Conservation (phyloP, 2,329 filamentous ascomycete genomes). For the Pseudogymnoascus sp. region DNA sequence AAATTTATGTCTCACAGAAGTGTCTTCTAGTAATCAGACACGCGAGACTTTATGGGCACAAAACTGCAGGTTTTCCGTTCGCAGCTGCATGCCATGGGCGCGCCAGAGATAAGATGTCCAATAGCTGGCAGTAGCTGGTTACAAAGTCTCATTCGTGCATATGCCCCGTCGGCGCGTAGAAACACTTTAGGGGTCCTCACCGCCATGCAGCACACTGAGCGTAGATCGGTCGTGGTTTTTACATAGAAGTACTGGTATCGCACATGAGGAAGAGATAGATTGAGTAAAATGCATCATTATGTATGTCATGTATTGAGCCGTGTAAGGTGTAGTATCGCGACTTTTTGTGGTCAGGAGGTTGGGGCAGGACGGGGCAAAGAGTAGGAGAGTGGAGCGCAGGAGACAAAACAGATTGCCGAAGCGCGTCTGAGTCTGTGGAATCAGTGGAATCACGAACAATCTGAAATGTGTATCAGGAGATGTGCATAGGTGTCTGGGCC, state of each 20-base stretch:
- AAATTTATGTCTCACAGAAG: background rate
- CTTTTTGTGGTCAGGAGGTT: background rate
- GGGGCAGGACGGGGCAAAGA: background rate
- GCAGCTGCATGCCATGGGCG: background rate
- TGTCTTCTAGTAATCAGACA: constrained; percentile 8
- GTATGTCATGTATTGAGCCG: background rate
- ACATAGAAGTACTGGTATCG: background rate
- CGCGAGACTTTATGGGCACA: background rate
- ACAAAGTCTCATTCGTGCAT: constrained; percentile 1
- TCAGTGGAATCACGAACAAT: constrained; percentile 2
- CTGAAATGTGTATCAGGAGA: constrained; percentile 1
- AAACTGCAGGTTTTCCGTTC: constrained; percentile 1
- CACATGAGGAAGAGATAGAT: background rate
- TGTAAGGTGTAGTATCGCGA: background rate
- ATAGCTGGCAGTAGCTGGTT: background rate
- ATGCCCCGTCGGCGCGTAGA: background rate
- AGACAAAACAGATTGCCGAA: background rate
- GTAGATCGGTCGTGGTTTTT: background rate
- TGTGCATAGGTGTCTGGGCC: background rate
- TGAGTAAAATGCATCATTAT: background rate
- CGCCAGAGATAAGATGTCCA: background rate
- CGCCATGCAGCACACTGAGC: background rate
- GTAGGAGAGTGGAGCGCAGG: background rate
- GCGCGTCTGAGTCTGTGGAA: constrained; percentile 3
- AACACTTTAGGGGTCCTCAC: constrained; percentile 8